Percentiles rank a stretch among this genome's conserved stretches.
These are phyloP conservation scores for Coemansia sp. DNA, from an alignment of 192 early-diverging fungal genomes.

Conservation along the genomic window DNA sequence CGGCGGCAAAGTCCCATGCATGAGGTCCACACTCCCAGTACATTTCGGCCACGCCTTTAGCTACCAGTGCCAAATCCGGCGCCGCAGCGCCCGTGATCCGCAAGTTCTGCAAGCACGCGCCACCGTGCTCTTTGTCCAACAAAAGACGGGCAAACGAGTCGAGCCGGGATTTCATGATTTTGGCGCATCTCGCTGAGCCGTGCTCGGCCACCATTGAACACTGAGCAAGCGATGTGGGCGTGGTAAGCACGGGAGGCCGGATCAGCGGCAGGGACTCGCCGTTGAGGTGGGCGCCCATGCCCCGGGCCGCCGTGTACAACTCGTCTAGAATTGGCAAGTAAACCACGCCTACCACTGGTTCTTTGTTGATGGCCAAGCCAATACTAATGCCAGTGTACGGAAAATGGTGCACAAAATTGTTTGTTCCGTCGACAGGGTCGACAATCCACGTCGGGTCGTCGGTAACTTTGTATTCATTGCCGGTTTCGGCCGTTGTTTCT, in stretches of 20 bases:
- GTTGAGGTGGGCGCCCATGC: constrained; percentile 39
- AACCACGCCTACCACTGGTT: constrained; percentile 84
- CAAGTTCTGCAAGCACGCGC: constrained; percentile 66
- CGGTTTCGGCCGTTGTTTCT: constrained; percentile 66
- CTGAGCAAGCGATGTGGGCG: constrained; percentile 63
- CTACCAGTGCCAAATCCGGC: constrained; percentile 74
- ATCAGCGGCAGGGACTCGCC: constrained; percentile 62
- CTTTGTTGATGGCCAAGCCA: constrained; percentile 69
- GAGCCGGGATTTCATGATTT: constrained; percentile 66
- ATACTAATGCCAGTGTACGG: constrained; percentile 89
- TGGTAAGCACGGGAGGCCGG: constrained; percentile 51
- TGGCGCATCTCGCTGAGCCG: constrained; percentile 66
- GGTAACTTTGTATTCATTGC: constrained; percentile 58
- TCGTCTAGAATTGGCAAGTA: constrained; percentile 90
- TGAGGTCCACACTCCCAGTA: constrained; percentile 89
- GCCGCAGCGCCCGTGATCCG: constrained; percentile 78
- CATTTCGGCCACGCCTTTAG: constrained; percentile 77
- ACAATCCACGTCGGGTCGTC: constrained; percentile 86
- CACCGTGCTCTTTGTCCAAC: constrained; percentile 49
- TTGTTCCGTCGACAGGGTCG: constrained; percentile 81
- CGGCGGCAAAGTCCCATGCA: constrained; percentile 88
- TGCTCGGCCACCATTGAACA: constrained; percentile 84
- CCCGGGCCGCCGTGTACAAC: constrained; percentile 55
- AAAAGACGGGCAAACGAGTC: constrained; percentile 68
- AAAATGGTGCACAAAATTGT: constrained; percentile 73